phyloP scores from a whole-genome alignment of 2,329 filamentous ascomycete genomes.

The Fusarium mexicanum region DNA sequence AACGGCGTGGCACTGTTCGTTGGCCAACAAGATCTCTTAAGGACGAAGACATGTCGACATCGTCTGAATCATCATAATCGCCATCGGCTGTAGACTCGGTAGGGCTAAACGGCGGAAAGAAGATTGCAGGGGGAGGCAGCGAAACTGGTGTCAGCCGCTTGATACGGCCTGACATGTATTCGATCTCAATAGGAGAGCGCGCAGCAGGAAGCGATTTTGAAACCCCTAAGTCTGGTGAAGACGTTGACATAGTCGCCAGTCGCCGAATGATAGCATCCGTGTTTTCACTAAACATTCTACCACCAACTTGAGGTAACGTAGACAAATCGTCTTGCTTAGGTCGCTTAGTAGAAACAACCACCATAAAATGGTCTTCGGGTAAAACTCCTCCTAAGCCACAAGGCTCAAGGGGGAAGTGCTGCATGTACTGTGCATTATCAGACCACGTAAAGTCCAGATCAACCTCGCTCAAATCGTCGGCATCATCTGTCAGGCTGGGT shows the following conservation, averaged over 20 bases:
- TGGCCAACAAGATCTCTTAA: constrained; percentile 47
- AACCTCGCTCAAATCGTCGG: constrained; percentile 51
- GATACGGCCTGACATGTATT: constrained; percentile 57
- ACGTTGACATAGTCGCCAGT: constrained; percentile 54
- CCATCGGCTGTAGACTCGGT: constrained; percentile 51
- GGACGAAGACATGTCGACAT: constrained; percentile 45
- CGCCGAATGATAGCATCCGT: constrained; percentile 55
- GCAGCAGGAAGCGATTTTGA: background rate
- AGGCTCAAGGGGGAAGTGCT: constrained; percentile 58
- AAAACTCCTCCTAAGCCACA: constrained; percentile 68
- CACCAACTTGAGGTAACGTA: background rate
- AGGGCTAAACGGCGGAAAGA: constrained; percentile 59
- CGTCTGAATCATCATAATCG: constrained; percentile 41
- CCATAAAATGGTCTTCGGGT: constrained; percentile 71
- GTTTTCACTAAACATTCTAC: constrained; percentile 41
- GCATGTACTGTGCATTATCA: constrained; percentile 51
- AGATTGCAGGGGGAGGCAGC: constrained; percentile 63
- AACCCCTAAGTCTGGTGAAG: constrained; percentile 44
- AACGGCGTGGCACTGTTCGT: constrained; percentile 50
- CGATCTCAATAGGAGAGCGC: constrained; percentile 49
- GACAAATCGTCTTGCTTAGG: constrained; percentile 44
- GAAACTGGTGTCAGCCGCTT: constrained; percentile 57
- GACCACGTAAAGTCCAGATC: constrained; percentile 61
- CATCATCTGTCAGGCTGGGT: constrained; percentile 49
- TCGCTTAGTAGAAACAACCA: constrained; percentile 63